A percentile compares a stretch with the other conserved stretches of the same genome.
These are phyloP conservation scores for Backusella australiensis DNA, from an alignment of 192 early-diverging fungal genomes.

Conservation along the genomic window DNA sequence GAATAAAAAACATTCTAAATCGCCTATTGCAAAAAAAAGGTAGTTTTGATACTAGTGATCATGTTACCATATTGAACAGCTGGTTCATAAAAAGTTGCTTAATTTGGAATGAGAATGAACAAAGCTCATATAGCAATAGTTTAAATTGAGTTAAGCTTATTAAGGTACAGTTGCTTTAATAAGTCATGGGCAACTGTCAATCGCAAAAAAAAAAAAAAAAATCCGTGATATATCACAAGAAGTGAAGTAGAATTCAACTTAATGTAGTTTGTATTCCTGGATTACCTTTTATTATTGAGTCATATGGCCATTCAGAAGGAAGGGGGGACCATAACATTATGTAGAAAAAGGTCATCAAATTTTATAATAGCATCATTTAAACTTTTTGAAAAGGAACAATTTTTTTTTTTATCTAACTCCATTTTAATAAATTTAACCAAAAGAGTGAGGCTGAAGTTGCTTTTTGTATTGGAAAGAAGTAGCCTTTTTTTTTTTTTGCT, in stretches of 20 bases:
- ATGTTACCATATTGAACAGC: neutral
- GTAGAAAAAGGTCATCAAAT: neutral
- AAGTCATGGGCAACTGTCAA: neutral
- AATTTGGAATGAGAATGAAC: neutral
- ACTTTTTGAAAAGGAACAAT: too few species aligned
- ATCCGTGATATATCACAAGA: neutral
- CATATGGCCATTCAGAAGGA: neutral
- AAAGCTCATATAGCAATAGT: neutral
- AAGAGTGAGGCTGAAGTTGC: neutral
- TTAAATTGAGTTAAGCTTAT: neutral
- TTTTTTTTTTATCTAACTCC: neutral
- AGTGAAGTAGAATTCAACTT: neutral
- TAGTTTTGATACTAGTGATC: neutral
- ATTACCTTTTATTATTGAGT: neutral
- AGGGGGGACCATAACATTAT: neutral
- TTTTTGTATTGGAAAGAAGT: neutral
- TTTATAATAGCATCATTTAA: neutral
- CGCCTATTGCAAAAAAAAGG: neutral
- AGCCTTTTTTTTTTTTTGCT: neutral
- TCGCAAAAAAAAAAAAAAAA: neutral
- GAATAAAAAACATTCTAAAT: neutral
- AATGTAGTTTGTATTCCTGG: neutral
- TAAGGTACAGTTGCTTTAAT: neutral
- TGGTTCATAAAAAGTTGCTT: neutral
- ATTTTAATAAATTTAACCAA: neutral